Evolutionary conservation across 306 rosid genomes (phyloP), one percentile per base, ranked within the genome.

Genomic region (Glycine soja): DNA sequence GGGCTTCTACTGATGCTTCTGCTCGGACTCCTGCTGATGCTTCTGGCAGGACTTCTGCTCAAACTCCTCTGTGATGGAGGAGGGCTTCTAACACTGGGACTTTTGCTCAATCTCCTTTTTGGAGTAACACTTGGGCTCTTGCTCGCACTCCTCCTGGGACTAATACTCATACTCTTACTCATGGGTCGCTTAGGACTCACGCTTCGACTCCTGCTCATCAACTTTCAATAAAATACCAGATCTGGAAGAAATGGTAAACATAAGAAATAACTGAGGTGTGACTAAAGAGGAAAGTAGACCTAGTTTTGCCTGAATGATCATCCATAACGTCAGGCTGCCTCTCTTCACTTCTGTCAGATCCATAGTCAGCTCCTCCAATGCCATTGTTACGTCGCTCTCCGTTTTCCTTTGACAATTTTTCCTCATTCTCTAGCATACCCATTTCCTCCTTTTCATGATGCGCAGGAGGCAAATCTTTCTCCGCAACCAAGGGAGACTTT

Each of bases 171-270:
- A 82, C 97, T 90, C 92, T 90, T 95, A 87, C 95, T 91, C 85
- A 80, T 36, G 83, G 91, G n/a, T 90, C 92, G 90, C 84, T 89
- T 90, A 74, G 99, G 99, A 90, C 94, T 95, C 64, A 79, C 59
- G 90, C 99, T 93, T 84, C 90, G 91, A 78, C 93, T 93, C 99
- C 99, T 95, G 99, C 92, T 84, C 91, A 95, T 87, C 86, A 88
- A 91, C 89, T 81, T 85, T 82, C 67, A 89, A 85, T 93, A 89
- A 91, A 87, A 87, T 85, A 90, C 90, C 91, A 70, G 80, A 83
- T 89, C 57, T 65, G 61, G 62, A 65, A 81, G 80, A 74, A 74
- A 74, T 66, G 61, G 38, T 66, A 74, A 66, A 90, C 91, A 89
- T 84, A 88, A 89, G 86, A 89, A 90, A 89, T 81, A 90, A 90